A percentile compares a stretch with the other conserved stretches of the same genome.
phyloP scores from a whole-genome alignment of 2,329 filamentous ascomycete species.

The Sarocladium strictum region DNA sequence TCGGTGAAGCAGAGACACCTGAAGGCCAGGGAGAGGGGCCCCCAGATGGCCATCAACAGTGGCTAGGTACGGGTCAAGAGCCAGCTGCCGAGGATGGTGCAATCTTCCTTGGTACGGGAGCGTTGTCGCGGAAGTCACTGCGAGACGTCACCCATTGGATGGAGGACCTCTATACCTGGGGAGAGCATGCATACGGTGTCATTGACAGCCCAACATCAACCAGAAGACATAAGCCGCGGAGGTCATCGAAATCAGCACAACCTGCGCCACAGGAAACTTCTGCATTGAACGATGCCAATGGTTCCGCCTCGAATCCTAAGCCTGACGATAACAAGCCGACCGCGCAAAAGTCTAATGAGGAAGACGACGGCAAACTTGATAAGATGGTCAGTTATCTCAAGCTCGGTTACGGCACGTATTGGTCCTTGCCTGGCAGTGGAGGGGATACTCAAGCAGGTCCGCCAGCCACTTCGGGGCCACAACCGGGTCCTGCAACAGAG shows the following conservation, averaged over 20 bases:
- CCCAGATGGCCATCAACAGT: slow-evolving; percentile 29
- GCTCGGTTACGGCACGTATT: slow-evolving; percentile 62
- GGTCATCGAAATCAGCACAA: neutral
- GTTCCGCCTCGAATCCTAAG: neutral
- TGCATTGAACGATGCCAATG: neutral
- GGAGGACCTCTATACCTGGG: slow-evolving; percentile 80
- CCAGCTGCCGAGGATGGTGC: slow-evolving; percentile 72
- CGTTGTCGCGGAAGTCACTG: slow-evolving; percentile 64
- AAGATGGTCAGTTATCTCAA: slow-evolving; percentile 60
- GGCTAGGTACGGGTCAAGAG: slow-evolving; percentile 68
- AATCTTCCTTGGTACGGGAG: slow-evolving; percentile 77
- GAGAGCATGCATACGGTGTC: slow-evolving; percentile 78
- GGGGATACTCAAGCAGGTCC: slow-evolving; percentile 13
- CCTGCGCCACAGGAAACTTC: neutral
- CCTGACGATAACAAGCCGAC: neutral
- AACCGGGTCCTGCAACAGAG: slow-evolving; percentile 9
- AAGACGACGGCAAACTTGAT: slow-evolving; percentile 38
- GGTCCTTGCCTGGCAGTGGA: slow-evolving; percentile 37
- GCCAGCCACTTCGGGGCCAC: slow-evolving; percentile 4
- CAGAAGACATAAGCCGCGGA: slow-evolving; percentile 28
- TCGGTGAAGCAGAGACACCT: slow-evolving; percentile 48
- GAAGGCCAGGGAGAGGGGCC: slow-evolving; percentile 16
- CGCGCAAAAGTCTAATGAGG: slow-evolving; percentile 12
- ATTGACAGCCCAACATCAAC: slow-evolving; percentile 68
- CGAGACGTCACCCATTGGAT: slow-evolving; percentile 77